Evolutionary conservation across 73 alveolate species (phyloP).

Genomic region (Paramecium sexaurelia): DNA sequence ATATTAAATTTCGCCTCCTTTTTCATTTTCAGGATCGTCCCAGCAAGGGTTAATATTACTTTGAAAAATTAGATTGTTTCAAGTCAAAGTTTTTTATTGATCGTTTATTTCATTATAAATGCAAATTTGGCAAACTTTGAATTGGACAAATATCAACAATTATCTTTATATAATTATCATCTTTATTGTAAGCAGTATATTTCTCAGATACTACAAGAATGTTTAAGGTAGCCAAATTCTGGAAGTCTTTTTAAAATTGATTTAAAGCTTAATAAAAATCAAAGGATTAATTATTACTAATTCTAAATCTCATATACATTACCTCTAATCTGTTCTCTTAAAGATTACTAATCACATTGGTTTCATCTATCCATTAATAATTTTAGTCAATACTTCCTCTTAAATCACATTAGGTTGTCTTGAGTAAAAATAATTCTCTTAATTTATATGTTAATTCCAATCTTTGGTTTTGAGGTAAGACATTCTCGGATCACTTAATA

Average conservation of each 20-base stretch:
- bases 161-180: not conserved
- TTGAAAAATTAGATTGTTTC: constrained; percentile 42
- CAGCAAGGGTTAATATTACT: not conserved
- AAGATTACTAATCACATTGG: not conserved
- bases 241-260: not conserved
- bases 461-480: not conserved
- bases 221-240: not conserved
- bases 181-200: not conserved
- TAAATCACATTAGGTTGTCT: not conserved
- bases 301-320: constrained; percentile 8
- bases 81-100: not conserved
- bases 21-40: constrained; percentile 44
- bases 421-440: not conserved
- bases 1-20: constrained; percentile 35
- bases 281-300: not conserved
- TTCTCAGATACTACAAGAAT: not conserved
- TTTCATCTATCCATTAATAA: not conserved
- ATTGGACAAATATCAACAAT: not conserved
- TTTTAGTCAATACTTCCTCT: not conserved
- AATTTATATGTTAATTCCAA: not conserved
- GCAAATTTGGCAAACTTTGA: not conserved
- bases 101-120: not conserved
- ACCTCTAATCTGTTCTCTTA: constrained; percentile 40
- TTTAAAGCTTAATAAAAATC: constrained; percentile 10
- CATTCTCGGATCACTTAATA: not conserved